Base-by-base conservation (phyloP, 2,329 filamentous ascomycete genomes). In the Teratosphaeria gauchensis region DNA sequence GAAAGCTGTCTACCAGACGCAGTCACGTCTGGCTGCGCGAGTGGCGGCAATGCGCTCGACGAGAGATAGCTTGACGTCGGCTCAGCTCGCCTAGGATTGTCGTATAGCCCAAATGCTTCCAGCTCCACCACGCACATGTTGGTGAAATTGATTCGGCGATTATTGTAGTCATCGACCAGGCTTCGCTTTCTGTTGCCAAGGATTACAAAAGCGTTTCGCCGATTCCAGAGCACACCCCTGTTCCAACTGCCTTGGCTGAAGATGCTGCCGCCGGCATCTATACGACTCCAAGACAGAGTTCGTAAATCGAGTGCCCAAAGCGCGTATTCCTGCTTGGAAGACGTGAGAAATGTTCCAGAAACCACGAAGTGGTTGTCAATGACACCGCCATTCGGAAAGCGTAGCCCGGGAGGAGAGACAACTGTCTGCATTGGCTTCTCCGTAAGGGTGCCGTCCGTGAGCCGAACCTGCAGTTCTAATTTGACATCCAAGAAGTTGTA, bases 241-340 rank as follows among this genome's bases (percentile, higher is more conserved):
- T 99, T 99, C 94, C 94, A 99, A 73, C 92, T 97, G 52, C 94
- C 94, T 71, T 96, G 90, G 68, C 90, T 92, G 73, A 99, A 97
- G 2, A 97, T 92, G 62, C 86, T 92, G 8, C 89, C 92, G 28
- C 92, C 92, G 0, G 92, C 94, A 74, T 99, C 94, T 64, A 99
- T 97, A 8, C 92, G 88, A 58, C 88, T 92, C 94, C 94, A 99
- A 0, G 88, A 94, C 57, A 99, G 76, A 0, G 87, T 94, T 59
- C 87, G 85, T 58, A 99, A 75, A 69, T 99, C 92, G 54, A 99
- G 77, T 1, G 94, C 92, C 94, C 94, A 99, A 1, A 99, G 80
- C 0, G 94, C 92, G 74, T 97, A 99, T 72, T 99, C 94, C 71
- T 97, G 92, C 75, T 96, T 97, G 1, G 92, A 96, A 1, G 92